Evolutionary conservation across 352 stramenopile species (phyloP), one percentile per base, ranked within the genome.

Genomic region (Pythium brachiatum): DNA sequence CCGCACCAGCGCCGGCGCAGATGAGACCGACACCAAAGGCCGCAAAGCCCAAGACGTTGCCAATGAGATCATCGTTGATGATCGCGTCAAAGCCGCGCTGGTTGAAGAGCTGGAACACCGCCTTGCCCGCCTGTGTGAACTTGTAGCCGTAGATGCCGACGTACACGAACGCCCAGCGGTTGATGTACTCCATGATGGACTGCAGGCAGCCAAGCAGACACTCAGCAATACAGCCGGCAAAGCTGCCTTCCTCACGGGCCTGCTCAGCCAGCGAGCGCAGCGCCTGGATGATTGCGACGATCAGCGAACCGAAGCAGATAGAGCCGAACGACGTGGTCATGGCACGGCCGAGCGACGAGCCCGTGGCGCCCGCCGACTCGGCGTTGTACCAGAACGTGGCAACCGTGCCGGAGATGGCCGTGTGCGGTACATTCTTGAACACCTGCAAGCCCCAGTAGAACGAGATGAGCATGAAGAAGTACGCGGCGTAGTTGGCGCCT

Each of bases 21-120:
- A 94, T 85, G 15, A 94, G 66, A n/a, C 84, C 94, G 34, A 98
- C 76, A n/a, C 70, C 83, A 15, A 98, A 73, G n/a, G 85, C 86
- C 6, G 92, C 79, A 66, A 98, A 95, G 27, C 79, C 75, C 25
- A 99, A 73, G 18, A 97, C 89, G 39, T 87, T 96, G 68, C 94
- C 89, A 31, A 98, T 92, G 36, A 99, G 76, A 44, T 97, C 86
- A 72, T 99, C 96, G 68, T 97, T 98, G 71, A 99, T 98, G 64
- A 99, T 98, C 2, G 90, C 86, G 60, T 95, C 96, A 62, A 95
- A 99, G n/a, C 95, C 96, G 38, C 94, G 86, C 57, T 89, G 70
- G 63, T 90, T 80, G 68, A 99, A 99, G 18, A 99, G 77, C 34
- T 92, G 60, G 52, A 98, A 93, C 18, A 98, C 95, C 15, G 94